Base-by-base conservation (phyloP, 2,329 filamentous ascomycete species). In the Exophiala oligosperma region DNA sequence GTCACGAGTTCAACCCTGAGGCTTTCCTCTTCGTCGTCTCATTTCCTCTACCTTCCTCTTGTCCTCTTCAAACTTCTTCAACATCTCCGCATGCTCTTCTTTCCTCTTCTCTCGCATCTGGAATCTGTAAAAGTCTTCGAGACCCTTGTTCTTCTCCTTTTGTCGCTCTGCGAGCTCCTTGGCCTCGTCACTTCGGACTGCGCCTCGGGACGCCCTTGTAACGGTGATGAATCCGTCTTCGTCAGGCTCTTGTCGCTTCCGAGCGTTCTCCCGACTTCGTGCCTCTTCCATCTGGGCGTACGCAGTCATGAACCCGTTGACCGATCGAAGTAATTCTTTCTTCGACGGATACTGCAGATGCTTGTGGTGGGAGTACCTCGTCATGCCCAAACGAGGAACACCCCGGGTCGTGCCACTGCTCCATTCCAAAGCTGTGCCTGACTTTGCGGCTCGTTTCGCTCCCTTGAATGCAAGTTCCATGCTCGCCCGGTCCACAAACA, bases 181-280 rank as follows among this genome's bases (percentile, higher is more conserved):
- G 14, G 86, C 84, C 67, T 89, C 91, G 66, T 88, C 88, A 61
- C 86, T 81, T 54, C 87, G 83, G 1, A 90, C 86, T n/a, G 88
- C 89, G 57, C 88, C 80, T 59, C 82, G 81, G 40, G 90, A 89
- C 26, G 92, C 92, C 54, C 90, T 83, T 1, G 87, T 89, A 24
- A 99, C 94, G 2, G 92, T 97, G 49, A 97, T 83, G 72, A 99
- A 99, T 1, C 94, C 94, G 73, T 99, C 94, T 69, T 91, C 92
- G 72, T 99, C 94, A 0, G 93, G 91, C 68, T 91, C 87, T 66
- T 89, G 88, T 60, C 90, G 85, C 61, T 88, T 77, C 55, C 83
- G 70, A 76, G 88, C 70, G 79, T 81, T 76, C 77, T 86, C 64
- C 69, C 81, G 66, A 79, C 87, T 74, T 79, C 87, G 75, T 73